Base-by-base conservation (phyloP, 352 stramenopile genomes). In the Globisporangium yorkense region DNA sequence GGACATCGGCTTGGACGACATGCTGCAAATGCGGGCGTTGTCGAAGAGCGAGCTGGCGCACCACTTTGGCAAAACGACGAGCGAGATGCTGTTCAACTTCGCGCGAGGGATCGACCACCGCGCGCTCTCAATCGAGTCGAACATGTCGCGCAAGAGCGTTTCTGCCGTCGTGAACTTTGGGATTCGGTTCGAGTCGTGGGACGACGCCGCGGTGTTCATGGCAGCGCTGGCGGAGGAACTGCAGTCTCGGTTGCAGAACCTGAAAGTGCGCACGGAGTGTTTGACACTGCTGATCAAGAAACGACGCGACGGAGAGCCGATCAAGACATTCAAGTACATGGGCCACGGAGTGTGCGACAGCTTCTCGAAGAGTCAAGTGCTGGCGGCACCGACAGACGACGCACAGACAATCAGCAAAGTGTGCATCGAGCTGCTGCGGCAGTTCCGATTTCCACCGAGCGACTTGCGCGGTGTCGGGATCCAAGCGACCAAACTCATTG, bases 151-250 rank as follows among this genome's bases (percentile, higher is more conserved):
- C 2, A 97, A 97, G 65, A 96, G 85, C 47, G 83, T 97, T 4
- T 95, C 87, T 13, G 88, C 91, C 2, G 86, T 97, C n/a, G 78
- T 97, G 9, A 97, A 96, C 66, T 97, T 95, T 62, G 91, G 91
- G 1, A 93, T 97, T 52, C 83, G 91, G 0, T 96, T 97, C 41
- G 72, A 92, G n/a, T 77, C 68, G 27, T 84, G 77, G 66, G 58
- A 82, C 35, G 75, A 90, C 29, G 74, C 85, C n/a, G 87, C 82
- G 1, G 68, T 77, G 16, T 97, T 97, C 50, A 64, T 97, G 37
- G 72, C 73, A 53, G 79, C 85, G 18, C 56, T 97, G 13, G 77
- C 79, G 0, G 77, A 88, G 18, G 90, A 97, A 54, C 54, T 96
- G 16, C 73, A 70, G 5, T 64, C 61, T 1, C 77, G 88, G 6